These are phyloP conservation scores for Paecilomyces niveus DNA, from an alignment of 2,329 filamentous ascomycete species.

Conservation along the genomic window DNA sequence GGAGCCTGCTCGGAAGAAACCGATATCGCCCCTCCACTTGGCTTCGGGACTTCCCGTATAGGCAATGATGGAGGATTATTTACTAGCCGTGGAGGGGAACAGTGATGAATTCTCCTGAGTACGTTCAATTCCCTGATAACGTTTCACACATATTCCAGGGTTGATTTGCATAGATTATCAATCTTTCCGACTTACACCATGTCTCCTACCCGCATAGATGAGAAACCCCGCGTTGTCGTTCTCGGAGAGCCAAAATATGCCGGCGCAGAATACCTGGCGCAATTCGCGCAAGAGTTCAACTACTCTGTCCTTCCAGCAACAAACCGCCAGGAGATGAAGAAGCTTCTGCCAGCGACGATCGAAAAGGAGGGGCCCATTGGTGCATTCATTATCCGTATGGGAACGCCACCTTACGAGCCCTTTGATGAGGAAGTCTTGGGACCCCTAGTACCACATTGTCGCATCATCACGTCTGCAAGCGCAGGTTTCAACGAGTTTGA, in stretches of 20 bases:
- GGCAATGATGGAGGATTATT: no score
- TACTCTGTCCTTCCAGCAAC: conserved; percentile 32
- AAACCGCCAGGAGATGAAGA: conserved; percentile 29
- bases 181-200: no score
- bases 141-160: no score
- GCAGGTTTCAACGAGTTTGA: conserved; percentile 45
- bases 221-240: conserved; percentile 35
- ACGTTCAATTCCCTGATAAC: no score
- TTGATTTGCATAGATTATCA: no score
- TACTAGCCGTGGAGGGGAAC: no score
- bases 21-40: no score
- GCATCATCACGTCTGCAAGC: conserved; percentile 41
- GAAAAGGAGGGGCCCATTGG: conserved; percentile 35
- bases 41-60: no score
- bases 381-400: conserved; percentile 44
- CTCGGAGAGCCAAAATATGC: conserved; percentile 35
- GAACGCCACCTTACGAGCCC: conserved; percentile 42
- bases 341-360: conserved; percentile 29
- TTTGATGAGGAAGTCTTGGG: conserved; percentile 41
- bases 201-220: no score
- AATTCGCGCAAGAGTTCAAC: conserved; percentile 31
- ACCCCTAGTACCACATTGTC: conserved; percentile 35
- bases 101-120: no score
- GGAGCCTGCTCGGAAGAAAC: no score
- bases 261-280: conserved; percentile 31